Evolutionary conservation across 2,329 filamentous ascomycete genomes (phyloP), one percentile per base, ranked within the genome.

Genomic region (Cladophialophora exuberans): DNA sequence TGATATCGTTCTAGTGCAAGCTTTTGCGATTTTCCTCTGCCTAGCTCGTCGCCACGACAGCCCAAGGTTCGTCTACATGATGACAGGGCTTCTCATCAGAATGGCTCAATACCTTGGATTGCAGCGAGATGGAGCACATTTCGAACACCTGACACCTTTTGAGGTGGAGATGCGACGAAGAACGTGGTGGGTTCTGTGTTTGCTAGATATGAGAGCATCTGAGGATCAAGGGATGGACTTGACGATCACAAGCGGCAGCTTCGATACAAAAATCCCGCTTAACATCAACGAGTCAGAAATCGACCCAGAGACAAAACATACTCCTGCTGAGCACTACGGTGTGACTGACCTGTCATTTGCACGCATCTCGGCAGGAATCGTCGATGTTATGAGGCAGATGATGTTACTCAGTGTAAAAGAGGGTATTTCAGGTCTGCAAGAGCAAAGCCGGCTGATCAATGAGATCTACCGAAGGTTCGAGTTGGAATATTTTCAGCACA

Each of bases 161-260:
- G 68, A 72, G 23, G 60, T 68, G 25, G 68, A 73, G 35, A 70
- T 71, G 61, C 66, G 71, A 41, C 67, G 71, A 36, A 64, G 66
- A 25, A 52, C 67, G 1, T 73, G 71, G 71, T 71, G 69, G 67
- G 35, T 26, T n/a, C 38, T 73, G 18, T 67, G 62, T 62, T 72
- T 84, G n/a, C 69, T 87, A 0, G 84, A 87, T 64, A 74, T 78
- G 1, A 72, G 83, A 55, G 76, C 83, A 1, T 81, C 82, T 0
- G 83, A 86, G 63, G 81, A 86, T 54, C 82, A 86, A 63, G 83
- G 83, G 0, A 82, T 79, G 18, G 83, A 86, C 54, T 78, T 82
- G 2, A 81, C 79, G 0, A 84, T 87, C 31, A 66, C 76, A 1
- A 74, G 79, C 43, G 76, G 78, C 11, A 76, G 76, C 6, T 87